phyloP scores from a whole-genome alignment of 129 eudicot genomes.

The Lactuca sativa region DNA sequence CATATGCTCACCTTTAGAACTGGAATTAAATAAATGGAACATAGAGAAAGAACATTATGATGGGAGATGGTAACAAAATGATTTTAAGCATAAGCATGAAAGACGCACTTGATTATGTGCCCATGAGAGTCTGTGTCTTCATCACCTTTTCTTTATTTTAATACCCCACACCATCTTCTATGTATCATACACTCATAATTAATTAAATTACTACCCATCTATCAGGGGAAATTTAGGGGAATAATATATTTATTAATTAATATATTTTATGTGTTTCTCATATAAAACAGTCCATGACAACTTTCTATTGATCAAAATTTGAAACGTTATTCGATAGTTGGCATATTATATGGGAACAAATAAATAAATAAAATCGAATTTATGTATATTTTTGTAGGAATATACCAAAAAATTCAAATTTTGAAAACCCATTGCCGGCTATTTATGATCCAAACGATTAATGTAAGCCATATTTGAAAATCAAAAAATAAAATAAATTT shows the following conservation, averaged over 20 bases:
- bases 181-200: slow-evolving; percentile 12
- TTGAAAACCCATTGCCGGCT: slow-evolving; percentile 15
- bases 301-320: neutral
- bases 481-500: neutral
- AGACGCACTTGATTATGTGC: slow-evolving; percentile 45
- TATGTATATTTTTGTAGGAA: too few species aligned
- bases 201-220: neutral
- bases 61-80: slow-evolving; percentile 47
- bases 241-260: too few species aligned
- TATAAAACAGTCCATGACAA: too few species aligned
- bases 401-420: slow-evolving; percentile 6
- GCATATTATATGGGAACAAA: neutral
- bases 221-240: neutral
- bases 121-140: slow-evolving; percentile 44
- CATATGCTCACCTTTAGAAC: neutral
- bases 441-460: slow-evolving; percentile 2
- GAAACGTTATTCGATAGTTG: neutral
- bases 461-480: slow-evolving; percentile 7
- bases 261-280: neutral
- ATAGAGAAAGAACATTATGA: slow-evolving; percentile 32
- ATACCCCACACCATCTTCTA: slow-evolving; percentile 31
- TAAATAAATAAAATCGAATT: too few species aligned
- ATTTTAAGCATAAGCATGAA: slow-evolving; percentile 46
- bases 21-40: slow-evolving; percentile 11
- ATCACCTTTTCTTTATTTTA: slow-evolving; percentile 31